Evolutionary conservation across 768 basidiomycete species (phyloP).

Genomic region (Paxillus rubicundulus): DNA sequence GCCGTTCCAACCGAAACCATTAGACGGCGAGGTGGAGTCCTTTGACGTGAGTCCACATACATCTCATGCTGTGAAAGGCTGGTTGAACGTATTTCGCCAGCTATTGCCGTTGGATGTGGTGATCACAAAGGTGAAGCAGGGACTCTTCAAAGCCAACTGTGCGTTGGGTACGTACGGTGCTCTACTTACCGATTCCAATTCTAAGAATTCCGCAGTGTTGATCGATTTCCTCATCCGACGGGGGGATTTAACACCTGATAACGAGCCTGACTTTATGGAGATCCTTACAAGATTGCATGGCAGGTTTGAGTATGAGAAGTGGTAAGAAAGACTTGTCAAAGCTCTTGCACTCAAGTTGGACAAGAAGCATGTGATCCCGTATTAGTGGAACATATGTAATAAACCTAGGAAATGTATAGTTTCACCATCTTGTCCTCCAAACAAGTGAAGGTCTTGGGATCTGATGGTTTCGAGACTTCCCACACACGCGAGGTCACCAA

Average conservation of each 20-base stretch:
- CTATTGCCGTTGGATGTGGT: constrained; percentile 64
- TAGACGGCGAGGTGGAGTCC: constrained; percentile 92
- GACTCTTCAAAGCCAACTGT: constrained; percentile 92
- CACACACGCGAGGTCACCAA: constrained; percentile 22
- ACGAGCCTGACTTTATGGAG: constrained; percentile 79
- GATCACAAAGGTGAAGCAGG: constrained; percentile 58
- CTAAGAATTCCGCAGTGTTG: constrained; percentile 53
- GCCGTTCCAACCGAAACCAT: constrained; percentile 63
- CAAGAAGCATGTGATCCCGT: too few species aligned
- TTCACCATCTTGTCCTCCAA: constrained; percentile 2
- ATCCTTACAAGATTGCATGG: constrained; percentile 75
- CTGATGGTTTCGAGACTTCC: constrained; percentile 15
- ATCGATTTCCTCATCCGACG: constrained; percentile 88
- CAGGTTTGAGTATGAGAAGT: constrained; percentile 60
- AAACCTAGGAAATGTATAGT: too few species aligned
- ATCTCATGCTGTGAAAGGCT: not conserved
- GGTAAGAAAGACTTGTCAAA: constrained; percentile 26
- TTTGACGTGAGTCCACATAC: constrained; percentile 63
- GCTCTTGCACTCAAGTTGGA: too few species aligned
- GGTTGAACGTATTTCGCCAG: constrained; percentile 35
- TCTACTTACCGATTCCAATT: not conserved
- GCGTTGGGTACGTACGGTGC: constrained; percentile 58
- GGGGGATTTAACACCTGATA: constrained; percentile 83
- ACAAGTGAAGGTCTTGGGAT: constrained; percentile 4
- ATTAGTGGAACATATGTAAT: too few species aligned